Evolutionary conservation across 2,329 filamentous ascomycete genomes (phyloP).

Genomic region (Trichoderma sp.): DNA sequence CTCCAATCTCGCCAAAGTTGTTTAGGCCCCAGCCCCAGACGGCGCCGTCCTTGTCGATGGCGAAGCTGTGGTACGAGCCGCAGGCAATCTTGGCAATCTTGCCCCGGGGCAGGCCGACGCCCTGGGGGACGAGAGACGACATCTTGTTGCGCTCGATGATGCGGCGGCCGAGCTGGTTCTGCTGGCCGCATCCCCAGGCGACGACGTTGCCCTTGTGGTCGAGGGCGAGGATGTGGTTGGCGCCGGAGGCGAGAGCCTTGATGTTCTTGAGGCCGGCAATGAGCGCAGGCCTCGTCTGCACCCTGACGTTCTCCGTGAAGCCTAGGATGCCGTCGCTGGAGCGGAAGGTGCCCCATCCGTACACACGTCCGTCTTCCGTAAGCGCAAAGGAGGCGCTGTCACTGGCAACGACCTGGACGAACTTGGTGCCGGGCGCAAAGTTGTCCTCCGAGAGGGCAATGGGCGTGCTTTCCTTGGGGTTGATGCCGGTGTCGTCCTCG

Average conservation of each 20-base stretch:
- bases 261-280: conserved; percentile 68
- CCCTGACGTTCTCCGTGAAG: conserved; percentile 57
- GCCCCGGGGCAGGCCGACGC: conserved; percentile 60
- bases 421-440: conserved; percentile 64
- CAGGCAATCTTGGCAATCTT: conserved; percentile 58
- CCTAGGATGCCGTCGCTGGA: conserved; percentile 66
- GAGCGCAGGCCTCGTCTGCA: conserved; percentile 55
- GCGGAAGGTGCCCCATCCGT: conserved; percentile 83
- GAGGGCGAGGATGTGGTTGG: conserved; percentile 72
- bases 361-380: conserved; percentile 73
- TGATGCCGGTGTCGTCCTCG: conserved; percentile 67
- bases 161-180: conserved; percentile 63
- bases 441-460: conserved; percentile 59
- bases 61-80: conserved; percentile 82
- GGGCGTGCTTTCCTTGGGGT: conserved; percentile 72
- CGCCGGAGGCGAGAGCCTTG: conserved; percentile 63
- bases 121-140: conserved; percentile 61
- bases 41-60: conserved; percentile 68
- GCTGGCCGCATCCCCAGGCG: conserved; percentile 73
- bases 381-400: conserved; percentile 77
- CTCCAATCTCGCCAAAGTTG: conserved; percentile 79
- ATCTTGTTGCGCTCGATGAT: conserved; percentile 65
- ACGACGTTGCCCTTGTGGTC: conserved; percentile 65
- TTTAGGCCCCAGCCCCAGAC: conserved; percentile 86
- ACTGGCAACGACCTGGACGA: conserved; percentile 66